Conservation (phyloP, 192 early-diverging fungal genomes). For the Coemansia sp. region DNA sequence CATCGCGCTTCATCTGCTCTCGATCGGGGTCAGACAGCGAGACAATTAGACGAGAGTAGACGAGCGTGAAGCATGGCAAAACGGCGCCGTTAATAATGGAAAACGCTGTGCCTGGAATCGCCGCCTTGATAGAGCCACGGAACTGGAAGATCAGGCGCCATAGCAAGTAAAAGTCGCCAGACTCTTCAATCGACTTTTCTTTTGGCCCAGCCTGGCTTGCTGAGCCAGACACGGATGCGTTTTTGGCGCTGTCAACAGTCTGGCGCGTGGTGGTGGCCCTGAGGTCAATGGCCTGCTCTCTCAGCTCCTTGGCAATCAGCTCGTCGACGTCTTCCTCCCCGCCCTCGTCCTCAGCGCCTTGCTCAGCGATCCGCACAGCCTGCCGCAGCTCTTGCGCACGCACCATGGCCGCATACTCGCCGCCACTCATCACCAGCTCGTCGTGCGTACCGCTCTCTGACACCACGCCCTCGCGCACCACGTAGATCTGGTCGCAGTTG, state of each 20-base stretch:
- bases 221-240: background rate
- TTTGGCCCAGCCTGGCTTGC: background rate
- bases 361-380: conserved; percentile 43
- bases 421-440: conserved; percentile 61
- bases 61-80: conserved; percentile 74
- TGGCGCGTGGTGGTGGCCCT: conserved; percentile 33
- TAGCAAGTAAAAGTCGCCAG: conserved; percentile 31
- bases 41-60: conserved; percentile 52
- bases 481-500: conserved; percentile 83
- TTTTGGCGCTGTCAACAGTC: conserved; percentile 19
- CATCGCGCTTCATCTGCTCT: conserved; percentile 21
- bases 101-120: conserved; percentile 24
- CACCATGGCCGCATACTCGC: conserved; percentile 57
- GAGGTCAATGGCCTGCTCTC: conserved; percentile 39
- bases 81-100: conserved; percentile 61
- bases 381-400: conserved; percentile 81
- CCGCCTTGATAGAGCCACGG: conserved; percentile 22
- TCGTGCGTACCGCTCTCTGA: conserved; percentile 77
- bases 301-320: conserved; percentile 41
- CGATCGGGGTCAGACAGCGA: conserved; percentile 17
- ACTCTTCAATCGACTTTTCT: conserved; percentile 14
- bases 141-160: conserved; percentile 15
- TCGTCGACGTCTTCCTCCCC: conserved; percentile 23
- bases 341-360: conserved; percentile 7
- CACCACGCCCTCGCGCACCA: conserved; percentile 69